Conservation (phyloP, 2,329 filamentous ascomycete genomes). For the Fusarium sp. region DNA sequence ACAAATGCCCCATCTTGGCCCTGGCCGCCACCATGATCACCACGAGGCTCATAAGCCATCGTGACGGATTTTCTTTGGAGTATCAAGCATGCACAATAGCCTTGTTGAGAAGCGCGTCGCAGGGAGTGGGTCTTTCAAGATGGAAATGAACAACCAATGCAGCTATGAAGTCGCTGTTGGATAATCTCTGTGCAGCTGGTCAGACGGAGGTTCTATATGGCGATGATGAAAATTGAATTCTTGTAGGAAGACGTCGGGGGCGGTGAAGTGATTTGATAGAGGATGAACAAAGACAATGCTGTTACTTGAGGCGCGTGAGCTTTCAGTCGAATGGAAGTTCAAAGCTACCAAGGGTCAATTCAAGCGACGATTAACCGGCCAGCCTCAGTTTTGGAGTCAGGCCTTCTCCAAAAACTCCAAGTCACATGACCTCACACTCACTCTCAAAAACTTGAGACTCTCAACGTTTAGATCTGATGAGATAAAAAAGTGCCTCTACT, state of each 20-base stretch:
- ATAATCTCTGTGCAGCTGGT: background rate
- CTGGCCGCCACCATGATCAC: conserved; percentile 56
- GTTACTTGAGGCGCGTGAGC: conserved; percentile 27
- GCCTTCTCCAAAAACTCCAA: background rate
- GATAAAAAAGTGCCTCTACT: conserved; percentile 11
- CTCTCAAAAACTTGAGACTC: conserved; percentile 9
- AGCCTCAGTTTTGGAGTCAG: conserved; percentile 9
- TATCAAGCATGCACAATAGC: conserved; percentile 38
- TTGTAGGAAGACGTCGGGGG: background rate
- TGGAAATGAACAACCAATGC: conserved; percentile 1
- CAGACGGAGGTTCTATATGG: background rate
- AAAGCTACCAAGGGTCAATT: conserved; percentile 13
- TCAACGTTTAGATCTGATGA: conserved; percentile 37
- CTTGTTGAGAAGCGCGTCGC: conserved; percentile 33
- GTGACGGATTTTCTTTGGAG: conserved; percentile 36
- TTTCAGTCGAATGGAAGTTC: conserved; percentile 24
- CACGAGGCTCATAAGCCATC: conserved; percentile 65
- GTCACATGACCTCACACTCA: conserved; percentile 7
- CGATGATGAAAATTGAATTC: background rate
- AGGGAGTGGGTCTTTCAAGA: conserved; percentile 18
- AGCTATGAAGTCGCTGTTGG: background rate
- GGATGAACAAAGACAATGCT: conserved; percentile 20
- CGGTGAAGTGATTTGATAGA: conserved; percentile 4
- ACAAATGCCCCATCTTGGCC: conserved; percentile 57
- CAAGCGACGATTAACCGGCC: conserved; percentile 35